Percentiles rank a stretch among this genome's conserved stretches.
phyloP scores from a whole-genome alignment of 176 grass and related monocot genomes.

The Miscanthus lutarioriparius region DNA sequence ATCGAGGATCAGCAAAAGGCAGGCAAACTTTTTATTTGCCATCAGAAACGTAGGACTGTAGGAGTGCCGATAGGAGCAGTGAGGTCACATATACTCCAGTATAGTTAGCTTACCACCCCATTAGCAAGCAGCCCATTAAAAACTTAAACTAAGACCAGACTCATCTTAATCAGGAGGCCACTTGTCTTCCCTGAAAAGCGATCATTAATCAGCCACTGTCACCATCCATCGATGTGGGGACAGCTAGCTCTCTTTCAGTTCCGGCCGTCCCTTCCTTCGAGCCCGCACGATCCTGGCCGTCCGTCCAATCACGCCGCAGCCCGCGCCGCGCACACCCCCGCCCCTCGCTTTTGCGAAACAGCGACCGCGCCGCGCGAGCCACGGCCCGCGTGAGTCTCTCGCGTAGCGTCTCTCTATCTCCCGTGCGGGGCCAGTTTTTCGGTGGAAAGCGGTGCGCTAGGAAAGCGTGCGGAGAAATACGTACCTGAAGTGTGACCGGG shows the following conservation, averaged over 20 bases:
- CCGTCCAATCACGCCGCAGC: constrained; percentile 13
- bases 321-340: not conserved
- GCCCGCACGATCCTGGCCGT: not conserved
- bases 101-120: too few relatives aligned
- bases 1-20: not conserved
- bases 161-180: not conserved
- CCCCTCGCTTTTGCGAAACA: not conserved
- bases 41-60: not conserved
- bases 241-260: not conserved
- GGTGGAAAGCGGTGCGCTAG: rapidly evolving
- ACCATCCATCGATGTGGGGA: not conserved
- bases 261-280: not conserved
- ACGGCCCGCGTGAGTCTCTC: not conserved
- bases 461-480: not conserved
- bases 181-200: not conserved
- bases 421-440: not conserved
- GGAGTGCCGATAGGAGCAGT: not conserved
- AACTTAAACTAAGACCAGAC: not conserved
- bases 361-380: not conserved
- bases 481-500: too few relatives aligned
- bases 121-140: not conserved
- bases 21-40: not conserved
- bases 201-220: not conserved
- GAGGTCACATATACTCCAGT: too few relatives aligned
- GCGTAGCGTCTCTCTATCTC: not conserved